Conservation (phyloP, 2,329 filamentous ascomycete species). For the Colletotrichum costaricense region DNA sequence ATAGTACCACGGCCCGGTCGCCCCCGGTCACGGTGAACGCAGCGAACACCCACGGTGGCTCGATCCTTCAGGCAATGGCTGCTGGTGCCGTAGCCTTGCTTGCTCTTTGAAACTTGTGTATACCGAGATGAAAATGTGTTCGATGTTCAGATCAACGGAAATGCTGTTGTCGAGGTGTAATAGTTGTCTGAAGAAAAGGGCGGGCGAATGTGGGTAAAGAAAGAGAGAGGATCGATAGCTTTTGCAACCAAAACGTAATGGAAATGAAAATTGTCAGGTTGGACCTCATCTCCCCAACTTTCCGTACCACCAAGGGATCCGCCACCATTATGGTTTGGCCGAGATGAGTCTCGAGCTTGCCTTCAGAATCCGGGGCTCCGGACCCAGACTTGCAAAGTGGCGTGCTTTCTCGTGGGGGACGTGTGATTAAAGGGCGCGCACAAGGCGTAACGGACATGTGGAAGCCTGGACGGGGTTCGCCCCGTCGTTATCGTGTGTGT, state of each 20-base stretch:
- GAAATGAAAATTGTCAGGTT: not conserved
- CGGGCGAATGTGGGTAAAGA: not conserved
- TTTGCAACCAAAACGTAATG: not conserved
- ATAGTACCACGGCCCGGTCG: not conserved
- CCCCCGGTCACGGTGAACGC: slow-evolving; percentile 17
- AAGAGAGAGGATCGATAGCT: not conserved
- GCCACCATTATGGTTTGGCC: not conserved
- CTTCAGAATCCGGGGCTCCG: not conserved
- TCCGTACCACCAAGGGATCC: not conserved
- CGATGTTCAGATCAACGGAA: not conserved
- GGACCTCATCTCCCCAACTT: not conserved
- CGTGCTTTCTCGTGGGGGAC: not conserved
- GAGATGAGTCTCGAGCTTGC: not conserved
- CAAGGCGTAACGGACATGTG: not conserved
- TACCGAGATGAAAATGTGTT: not conserved
- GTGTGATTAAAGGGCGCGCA: not conserved
- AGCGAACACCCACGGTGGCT: not conserved
- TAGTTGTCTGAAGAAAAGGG: not conserved
- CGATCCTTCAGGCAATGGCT: slow-evolving; percentile 1
- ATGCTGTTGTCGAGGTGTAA: not conserved
- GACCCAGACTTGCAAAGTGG: not conserved
- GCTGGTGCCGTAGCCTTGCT: slow-evolving; percentile 5
- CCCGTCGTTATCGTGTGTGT: slow-evolving; percentile 1
- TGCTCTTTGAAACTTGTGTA: not conserved
- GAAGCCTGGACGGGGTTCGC: not conserved